phyloP scores from a whole-genome alignment of 1,139 yeast genomes.

The Saccharomycopsis hybrid region DNA sequence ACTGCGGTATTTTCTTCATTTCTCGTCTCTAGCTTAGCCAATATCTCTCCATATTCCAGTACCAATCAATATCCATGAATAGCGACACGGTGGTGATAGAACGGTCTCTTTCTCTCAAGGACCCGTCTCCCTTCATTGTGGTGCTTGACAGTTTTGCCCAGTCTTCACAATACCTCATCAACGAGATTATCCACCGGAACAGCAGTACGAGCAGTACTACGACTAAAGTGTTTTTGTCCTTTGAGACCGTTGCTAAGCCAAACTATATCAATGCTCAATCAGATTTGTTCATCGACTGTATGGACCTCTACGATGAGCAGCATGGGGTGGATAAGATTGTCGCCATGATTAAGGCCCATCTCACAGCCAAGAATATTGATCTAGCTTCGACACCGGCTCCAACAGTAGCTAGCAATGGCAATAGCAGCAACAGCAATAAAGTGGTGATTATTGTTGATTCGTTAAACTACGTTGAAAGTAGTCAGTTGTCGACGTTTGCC shows the following conservation, averaged over 20 bases:
- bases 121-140: constrained; percentile 65
- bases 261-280: constrained; percentile 42
- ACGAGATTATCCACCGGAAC: constrained; percentile 42
- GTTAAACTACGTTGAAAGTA: constrained; percentile 49
- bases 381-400: background rate
- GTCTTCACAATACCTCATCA: constrained; percentile 48
- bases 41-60: background rate
- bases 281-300: constrained; percentile 32
- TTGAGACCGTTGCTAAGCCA: constrained; percentile 54
- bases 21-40: background rate
- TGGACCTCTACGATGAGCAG: constrained; percentile 2
- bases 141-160: constrained; percentile 67
- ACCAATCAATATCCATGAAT: constrained; percentile 2
- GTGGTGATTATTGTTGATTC: constrained; percentile 55
- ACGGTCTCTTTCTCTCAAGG: constrained; percentile 62
- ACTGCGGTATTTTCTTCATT: background rate
- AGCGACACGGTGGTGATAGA: constrained; percentile 22
- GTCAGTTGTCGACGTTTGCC: constrained; percentile 46
- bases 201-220: background rate
- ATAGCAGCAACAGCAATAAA: constrained; percentile 1
- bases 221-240: constrained; percentile 44
- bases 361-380: background rate
- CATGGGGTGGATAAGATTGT: constrained; percentile 2
- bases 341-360: background rate
- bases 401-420: background rate